A percentile compares a stretch with the other conserved stretches of the same genome.
Evolutionary conservation across 2,329 filamentous ascomycete species (phyloP).

Genomic region (Colletotrichum liaoningense): DNA sequence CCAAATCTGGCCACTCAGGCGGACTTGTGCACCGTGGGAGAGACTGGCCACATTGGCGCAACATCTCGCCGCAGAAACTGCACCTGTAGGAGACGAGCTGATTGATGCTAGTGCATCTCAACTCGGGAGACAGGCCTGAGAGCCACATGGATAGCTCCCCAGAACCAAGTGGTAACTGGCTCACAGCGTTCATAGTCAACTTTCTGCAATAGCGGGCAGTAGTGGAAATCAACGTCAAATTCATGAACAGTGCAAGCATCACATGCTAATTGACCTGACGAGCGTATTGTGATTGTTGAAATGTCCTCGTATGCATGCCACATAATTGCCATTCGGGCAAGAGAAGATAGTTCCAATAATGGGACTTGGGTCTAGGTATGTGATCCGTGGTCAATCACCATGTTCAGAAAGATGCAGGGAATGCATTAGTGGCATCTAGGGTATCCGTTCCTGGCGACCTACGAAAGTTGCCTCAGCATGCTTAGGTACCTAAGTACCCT

Average conservation of each 20-base stretch:
- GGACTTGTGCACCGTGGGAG: conserved; percentile 11
- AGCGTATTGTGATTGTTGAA: neutral
- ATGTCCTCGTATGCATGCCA: neutral
- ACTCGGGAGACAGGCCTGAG: conserved; percentile 9
- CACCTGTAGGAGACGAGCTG: conserved; percentile 19
- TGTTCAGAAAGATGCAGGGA: neutral
- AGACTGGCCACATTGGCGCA: conserved; percentile 3
- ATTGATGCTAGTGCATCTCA: conserved; percentile 35
- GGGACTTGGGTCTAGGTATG: neutral
- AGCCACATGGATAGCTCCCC: conserved; percentile 16
- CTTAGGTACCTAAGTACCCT: neutral
- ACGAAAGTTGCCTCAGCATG: neutral
- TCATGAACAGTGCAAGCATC: conserved; percentile 23
- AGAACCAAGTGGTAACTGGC: conserved; percentile 33
- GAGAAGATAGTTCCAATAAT: neutral
- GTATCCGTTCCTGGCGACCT: neutral
- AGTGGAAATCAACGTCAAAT: conserved; percentile 23
- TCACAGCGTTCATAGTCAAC: conserved; percentile 19
- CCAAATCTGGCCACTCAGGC: conserved; percentile 27
- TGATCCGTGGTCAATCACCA: neutral
- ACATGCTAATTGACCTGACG: neutral
- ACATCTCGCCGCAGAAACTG: neutral
- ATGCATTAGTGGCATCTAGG: neutral
- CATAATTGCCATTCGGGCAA: neutral
- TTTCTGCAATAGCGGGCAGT: conserved; percentile 1